Evolutionary conservation across 2,329 filamentous ascomycete species (phyloP).

Genomic region (Trichoderma afroharzianum): DNA sequence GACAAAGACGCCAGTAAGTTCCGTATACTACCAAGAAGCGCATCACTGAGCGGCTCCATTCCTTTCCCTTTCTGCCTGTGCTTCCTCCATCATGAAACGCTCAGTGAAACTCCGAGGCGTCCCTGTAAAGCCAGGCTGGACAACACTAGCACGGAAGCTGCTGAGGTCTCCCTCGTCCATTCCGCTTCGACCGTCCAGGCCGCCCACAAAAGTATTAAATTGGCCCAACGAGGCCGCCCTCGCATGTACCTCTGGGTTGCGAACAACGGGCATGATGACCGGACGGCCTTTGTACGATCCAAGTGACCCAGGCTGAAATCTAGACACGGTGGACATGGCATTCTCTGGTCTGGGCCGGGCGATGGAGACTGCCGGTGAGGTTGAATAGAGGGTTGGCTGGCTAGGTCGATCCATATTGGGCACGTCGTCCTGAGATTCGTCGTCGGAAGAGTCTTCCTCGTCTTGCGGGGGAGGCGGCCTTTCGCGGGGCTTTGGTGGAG

Average conservation of each 20-base stretch:
- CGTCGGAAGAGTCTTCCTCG: constrained; percentile 34
- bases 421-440: constrained; percentile 17
- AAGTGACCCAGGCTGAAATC: constrained; percentile 40
- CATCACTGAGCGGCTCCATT: constrained; percentile 22
- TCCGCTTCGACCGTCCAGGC: constrained; percentile 48
- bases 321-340: constrained; percentile 32
- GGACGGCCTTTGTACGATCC: constrained; percentile 55
- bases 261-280: constrained; percentile 51
- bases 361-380: constrained; percentile 44
- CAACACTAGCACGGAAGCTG: constrained; percentile 42
- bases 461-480: constrained; percentile 32
- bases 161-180: constrained; percentile 44
- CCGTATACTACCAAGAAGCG: constrained; percentile 4
- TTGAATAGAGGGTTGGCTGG: constrained; percentile 34
- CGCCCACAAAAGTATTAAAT: constrained; percentile 50
- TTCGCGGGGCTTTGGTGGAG: constrained; percentile 27
- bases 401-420: not conserved
- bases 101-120: constrained; percentile 48
- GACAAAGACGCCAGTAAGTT: constrained; percentile 24
- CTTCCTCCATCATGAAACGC: constrained; percentile 47
- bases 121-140: constrained; percentile 38
- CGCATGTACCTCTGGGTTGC: constrained; percentile 46
- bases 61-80: constrained; percentile 30
- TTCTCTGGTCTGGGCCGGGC: constrained; percentile 28
- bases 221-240: constrained; percentile 47